Conservation (phyloP, 129 eudicot genomes). For the Kitagawia praeruptora region DNA sequence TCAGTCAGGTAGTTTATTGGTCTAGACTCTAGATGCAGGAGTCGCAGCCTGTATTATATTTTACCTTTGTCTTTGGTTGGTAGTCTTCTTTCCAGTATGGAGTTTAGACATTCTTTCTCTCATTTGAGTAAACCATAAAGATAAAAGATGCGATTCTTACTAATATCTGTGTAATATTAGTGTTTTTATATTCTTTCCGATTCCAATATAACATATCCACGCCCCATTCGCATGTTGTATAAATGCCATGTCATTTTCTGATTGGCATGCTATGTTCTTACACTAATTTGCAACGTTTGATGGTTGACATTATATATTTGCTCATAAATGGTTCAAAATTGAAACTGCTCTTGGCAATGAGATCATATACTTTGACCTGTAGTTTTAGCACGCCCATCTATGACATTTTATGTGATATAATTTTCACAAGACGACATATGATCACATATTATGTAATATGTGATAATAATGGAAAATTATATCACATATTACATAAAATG, state of each 20-base stretch:
- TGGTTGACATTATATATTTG: background rate
- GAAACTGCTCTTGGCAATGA: background rate
- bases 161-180: background rate
- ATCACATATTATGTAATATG: no score
- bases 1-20: constrained; percentile 51
- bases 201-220: background rate
- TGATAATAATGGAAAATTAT: no score
- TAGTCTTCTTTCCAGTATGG: background rate
- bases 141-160: background rate
- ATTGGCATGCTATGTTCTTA: background rate
- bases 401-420: background rate
- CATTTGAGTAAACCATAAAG: background rate
- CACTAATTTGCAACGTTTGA: background rate
- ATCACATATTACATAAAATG: no score
- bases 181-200: background rate
- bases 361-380: background rate
- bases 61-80: background rate
- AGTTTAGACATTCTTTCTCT: background rate
- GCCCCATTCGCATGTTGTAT: background rate
- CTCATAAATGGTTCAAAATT: background rate
- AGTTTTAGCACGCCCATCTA: background rate
- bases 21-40: background rate
- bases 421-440: no score
- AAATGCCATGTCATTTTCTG: no score
- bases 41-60: background rate